Evolutionary conservation across 208 protist genomes (phyloP).

Genomic region (Leptomonas pyrrhocoris): DNA sequence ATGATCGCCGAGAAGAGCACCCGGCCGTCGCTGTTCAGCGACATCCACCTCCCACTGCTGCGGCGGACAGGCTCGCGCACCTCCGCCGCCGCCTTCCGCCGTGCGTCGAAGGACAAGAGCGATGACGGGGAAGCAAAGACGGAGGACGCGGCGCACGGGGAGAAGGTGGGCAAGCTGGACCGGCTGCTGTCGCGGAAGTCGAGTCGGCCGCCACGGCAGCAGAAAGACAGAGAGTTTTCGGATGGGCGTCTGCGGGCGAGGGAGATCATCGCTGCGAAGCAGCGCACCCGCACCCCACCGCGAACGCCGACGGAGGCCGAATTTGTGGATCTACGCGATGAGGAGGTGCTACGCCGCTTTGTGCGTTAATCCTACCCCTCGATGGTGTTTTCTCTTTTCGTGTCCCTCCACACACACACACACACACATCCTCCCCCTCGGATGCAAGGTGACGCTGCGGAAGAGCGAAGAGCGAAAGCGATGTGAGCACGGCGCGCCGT

Average conservation of each 20-base stretch:
- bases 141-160: background rate
- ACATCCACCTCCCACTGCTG: constrained; percentile 7
- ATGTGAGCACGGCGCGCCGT: no score
- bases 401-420: background rate
- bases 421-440: no score
- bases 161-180: background rate
- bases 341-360: constrained; percentile 1
- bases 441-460: no score
- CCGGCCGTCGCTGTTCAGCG: background rate
- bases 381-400: background rate
- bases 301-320: constrained; percentile 34
- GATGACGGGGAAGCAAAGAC: background rate
- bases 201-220: background rate
- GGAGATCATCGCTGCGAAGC: constrained; percentile 26
- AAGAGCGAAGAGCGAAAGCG: no score
- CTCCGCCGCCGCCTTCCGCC: background rate
- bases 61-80: background rate
- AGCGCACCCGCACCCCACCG: constrained; percentile 28
- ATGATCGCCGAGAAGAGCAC: constrained; percentile 1
- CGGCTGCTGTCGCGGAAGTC: background rate
- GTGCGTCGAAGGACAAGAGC: background rate
- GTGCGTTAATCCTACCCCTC: background rate
- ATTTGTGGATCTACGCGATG: constrained; percentile 41
- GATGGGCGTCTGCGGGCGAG: constrained; percentile 18
- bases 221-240: background rate